These are phyloP conservation scores for Macroventuria anomochaeta DNA, from an alignment of 2,329 filamentous ascomycete species.

Conservation along the genomic window DNA sequence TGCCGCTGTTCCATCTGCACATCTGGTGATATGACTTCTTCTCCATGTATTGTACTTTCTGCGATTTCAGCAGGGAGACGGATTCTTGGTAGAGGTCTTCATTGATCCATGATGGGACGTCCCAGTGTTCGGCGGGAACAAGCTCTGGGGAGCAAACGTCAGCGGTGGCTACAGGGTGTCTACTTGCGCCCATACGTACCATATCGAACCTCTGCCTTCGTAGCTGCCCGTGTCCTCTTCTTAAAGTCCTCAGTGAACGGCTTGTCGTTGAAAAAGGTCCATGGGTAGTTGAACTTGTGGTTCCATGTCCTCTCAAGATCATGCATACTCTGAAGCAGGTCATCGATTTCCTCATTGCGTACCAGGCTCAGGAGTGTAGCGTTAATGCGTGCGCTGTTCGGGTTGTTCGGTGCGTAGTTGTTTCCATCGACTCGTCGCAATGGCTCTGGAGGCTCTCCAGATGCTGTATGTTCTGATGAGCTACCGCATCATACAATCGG, in stretches of 20 bases:
- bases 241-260: conserved; percentile 96
- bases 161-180: background rate
- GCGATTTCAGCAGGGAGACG: conserved; percentile 78
- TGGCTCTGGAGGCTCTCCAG: conserved; percentile 79
- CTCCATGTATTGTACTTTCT: conserved; percentile 87
- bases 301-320: conserved; percentile 97
- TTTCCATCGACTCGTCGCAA: conserved; percentile 72
- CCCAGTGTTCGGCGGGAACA: conserved; percentile 96
- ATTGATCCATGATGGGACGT: conserved; percentile 90
- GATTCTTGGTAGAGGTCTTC: conserved; percentile 84
- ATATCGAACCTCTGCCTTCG: conserved; percentile 87
- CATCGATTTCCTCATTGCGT: conserved; percentile 85
- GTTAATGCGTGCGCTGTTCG: conserved; percentile 83
- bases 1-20: conserved; percentile 98
- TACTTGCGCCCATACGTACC: conserved; percentile 58
- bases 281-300: conserved; percentile 98
- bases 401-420: conserved; percentile 78
- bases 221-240: conserved; percentile 75
- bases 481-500: background rate
- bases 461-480: conserved; percentile 61
- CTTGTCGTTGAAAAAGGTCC: conserved; percentile 98
- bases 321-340: conserved; percentile 84
- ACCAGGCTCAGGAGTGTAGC: conserved; percentile 92
- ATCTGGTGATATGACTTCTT: conserved; percentile 96
- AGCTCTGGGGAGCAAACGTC: conserved; percentile 62